Percentiles rank a stretch among this genome's conserved stretches.
Conservation (phyloP, 2,329 filamentous ascomycete species). For the Fusarium continuum region DNA sequence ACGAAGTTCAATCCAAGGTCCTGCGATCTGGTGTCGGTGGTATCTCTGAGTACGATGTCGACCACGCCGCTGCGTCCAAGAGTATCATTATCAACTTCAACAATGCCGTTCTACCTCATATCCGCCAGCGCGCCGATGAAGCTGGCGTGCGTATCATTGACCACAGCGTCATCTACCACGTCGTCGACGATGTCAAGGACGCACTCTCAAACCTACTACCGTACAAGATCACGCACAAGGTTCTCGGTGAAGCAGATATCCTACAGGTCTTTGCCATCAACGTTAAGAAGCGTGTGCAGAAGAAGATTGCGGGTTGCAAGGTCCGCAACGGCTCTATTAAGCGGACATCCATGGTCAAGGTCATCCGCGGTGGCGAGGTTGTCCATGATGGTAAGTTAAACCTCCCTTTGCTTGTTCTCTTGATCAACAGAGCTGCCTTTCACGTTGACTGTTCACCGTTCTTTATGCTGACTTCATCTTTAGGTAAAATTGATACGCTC, state of each 20-base stretch:
- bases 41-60: constrained; percentile 86
- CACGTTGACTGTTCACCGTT: no score
- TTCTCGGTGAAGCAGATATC: constrained; percentile 89
- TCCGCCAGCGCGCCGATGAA: constrained; percentile 74
- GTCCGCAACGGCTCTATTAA: constrained; percentile 82
- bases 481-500: constrained; percentile 81
- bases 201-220: constrained; percentile 75
- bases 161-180: constrained; percentile 85
- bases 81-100: constrained; percentile 91
- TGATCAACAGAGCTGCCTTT: not conserved
- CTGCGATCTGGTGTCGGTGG: constrained; percentile 81
- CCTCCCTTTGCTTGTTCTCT: not conserved
- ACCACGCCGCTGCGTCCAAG: constrained; percentile 81
- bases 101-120: constrained; percentile 70
- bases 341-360: constrained; percentile 71
- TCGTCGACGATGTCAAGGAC: constrained; percentile 76
- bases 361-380: constrained; percentile 74
- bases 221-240: constrained; percentile 71
- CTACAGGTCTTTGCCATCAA: constrained; percentile 86
- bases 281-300: constrained; percentile 72
- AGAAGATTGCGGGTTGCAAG: constrained; percentile 86
- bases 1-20: constrained; percentile 81
- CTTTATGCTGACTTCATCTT: not conserved
- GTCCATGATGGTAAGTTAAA: constrained; percentile 80
- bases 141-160: constrained; percentile 81